phyloP scores from a whole-genome alignment of 306 rosid species.

The barrel medic (Medicago truncatula) region DNA sequence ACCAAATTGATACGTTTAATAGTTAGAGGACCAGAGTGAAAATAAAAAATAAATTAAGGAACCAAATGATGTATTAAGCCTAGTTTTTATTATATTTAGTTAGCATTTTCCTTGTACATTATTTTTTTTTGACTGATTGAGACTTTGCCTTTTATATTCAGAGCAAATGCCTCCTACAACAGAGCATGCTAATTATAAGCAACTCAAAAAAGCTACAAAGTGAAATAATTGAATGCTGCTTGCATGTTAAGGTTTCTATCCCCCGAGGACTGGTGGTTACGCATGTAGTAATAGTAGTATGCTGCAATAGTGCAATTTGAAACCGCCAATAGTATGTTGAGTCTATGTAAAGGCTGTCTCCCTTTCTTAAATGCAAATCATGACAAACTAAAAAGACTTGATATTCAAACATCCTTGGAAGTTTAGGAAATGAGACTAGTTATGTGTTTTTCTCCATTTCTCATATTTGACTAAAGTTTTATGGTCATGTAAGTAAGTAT shows the following conservation, averaged over 20 bases:
- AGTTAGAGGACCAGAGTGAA: no score
- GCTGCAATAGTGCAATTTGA: background rate
- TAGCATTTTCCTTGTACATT: no score
- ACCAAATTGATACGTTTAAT: no score
- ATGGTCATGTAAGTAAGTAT: no score
- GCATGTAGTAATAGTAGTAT: background rate
- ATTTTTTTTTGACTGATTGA: no score
- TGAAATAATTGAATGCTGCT: background rate
- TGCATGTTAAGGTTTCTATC: background rate
- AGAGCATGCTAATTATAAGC: background rate
- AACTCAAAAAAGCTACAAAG: background rate
- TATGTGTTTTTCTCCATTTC: no score
- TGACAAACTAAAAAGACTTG: background rate
- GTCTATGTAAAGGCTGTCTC: background rate
- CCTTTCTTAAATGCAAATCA: background rate
- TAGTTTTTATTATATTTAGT: no score
- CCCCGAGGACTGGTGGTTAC: background rate
- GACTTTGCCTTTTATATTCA: background rate
- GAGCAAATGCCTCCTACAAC: background rate
- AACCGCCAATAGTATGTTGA: background rate
- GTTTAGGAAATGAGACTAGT: no score
- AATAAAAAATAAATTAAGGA: no score
- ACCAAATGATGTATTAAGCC: no score
- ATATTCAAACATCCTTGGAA: no score
- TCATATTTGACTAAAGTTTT: no score